Base-by-base conservation (phyloP, 2,329 filamentous ascomycete genomes). In the Stagonosporopsis chrysanthemi region DNA sequence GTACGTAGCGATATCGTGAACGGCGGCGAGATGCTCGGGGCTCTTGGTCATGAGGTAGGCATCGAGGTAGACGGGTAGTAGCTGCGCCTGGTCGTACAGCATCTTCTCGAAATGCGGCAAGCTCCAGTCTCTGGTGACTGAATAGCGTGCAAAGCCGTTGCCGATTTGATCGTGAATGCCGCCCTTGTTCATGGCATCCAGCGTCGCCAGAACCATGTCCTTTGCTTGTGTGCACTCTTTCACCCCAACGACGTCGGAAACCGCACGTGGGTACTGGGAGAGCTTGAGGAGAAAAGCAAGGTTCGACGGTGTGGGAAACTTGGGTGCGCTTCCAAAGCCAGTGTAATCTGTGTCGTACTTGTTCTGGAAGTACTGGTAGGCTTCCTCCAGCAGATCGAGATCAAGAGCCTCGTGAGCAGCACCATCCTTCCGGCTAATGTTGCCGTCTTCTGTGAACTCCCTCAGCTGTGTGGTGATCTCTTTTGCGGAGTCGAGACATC, bases 101-200 rank as follows among this genome's bases (percentile, higher is more conserved):
- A 98, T 92, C 80, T 98, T 98, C 79, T 99, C 95, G 68, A 98
- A 99, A 74, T 97, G 93, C 11, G 95, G 95, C 43, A 98, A 81
- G 61, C 90, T 91, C 95, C 95, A 99, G 77, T 98, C 91, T 14
- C 87, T 81, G 0, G 94, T 98, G 7, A 96, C 90, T 14, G 92
- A 96, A 73, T 96, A 97, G 48, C 94, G 86, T 35, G 89, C 86
- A 67, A 92, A 92, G 6, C 91, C 90, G 70, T 90, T 85, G 40
- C 90, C 90, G 58, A 94, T 84, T 60, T 91, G 89, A 68, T 92
- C 90, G 61, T 90, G 84, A 49, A 90, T 87, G 14, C 87, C 88
- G 19, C 88, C 88, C 45, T 85, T 83, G 15, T 86, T 86, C 86
- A 98, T 95, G 56, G 87, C 87, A 36, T 90, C 84, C 45, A 99